Evolutionary conservation across 2,329 filamentous ascomycete genomes (phyloP).

Genomic region (Grosmannia clavigera): DNA sequence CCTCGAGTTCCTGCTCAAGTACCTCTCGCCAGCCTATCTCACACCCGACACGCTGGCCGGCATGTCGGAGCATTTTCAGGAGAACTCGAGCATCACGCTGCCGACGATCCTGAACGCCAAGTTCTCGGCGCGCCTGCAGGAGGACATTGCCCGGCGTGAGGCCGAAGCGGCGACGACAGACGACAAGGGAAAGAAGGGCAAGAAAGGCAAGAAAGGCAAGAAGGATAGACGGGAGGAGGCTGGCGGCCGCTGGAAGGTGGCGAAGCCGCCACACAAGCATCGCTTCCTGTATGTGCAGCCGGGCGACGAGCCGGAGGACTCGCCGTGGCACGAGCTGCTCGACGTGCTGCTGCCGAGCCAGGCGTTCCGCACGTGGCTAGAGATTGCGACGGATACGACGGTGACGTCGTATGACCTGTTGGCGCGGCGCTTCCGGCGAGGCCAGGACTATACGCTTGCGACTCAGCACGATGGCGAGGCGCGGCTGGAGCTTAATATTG

Average conservation of each 20-base stretch:
- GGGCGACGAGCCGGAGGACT: slow-evolving; percentile 28
- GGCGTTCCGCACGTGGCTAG: slow-evolving; percentile 83
- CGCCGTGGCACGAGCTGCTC: slow-evolving; percentile 64
- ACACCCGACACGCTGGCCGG: slow-evolving; percentile 84
- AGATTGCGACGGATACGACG: slow-evolving; percentile 63
- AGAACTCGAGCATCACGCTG: slow-evolving; percentile 74
- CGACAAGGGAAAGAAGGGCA: slow-evolving; percentile 19
- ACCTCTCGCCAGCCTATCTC: slow-evolving; percentile 79
- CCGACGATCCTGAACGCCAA: slow-evolving; percentile 66
- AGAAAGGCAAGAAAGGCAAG: slow-evolving; percentile 15
- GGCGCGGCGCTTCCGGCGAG: slow-evolving; percentile 77
- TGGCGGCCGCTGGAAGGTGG: slow-evolving; percentile 50
- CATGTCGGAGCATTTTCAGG: slow-evolving; percentile 65
- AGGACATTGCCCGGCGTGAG: slow-evolving; percentile 58
- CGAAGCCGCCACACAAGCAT: slow-evolving; percentile 87
- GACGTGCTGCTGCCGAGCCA: slow-evolving; percentile 72
- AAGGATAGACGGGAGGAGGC: slow-evolving; percentile 5
- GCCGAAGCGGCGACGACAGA: slow-evolving; percentile 40
- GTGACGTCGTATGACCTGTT: slow-evolving; percentile 65
- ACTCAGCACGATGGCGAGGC: slow-evolving; percentile 69
- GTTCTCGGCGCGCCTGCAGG: slow-evolving; percentile 59
- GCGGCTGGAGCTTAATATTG: slow-evolving; percentile 75
- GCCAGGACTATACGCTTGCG: slow-evolving; percentile 85
- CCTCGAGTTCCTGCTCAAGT: slow-evolving; percentile 80
- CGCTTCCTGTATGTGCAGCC: slow-evolving; percentile 72